Evolutionary conservation across 1,139 yeast genomes (phyloP), one percentile per base, ranked within the genome.

Genomic region (Kodamaea suecica): DNA sequence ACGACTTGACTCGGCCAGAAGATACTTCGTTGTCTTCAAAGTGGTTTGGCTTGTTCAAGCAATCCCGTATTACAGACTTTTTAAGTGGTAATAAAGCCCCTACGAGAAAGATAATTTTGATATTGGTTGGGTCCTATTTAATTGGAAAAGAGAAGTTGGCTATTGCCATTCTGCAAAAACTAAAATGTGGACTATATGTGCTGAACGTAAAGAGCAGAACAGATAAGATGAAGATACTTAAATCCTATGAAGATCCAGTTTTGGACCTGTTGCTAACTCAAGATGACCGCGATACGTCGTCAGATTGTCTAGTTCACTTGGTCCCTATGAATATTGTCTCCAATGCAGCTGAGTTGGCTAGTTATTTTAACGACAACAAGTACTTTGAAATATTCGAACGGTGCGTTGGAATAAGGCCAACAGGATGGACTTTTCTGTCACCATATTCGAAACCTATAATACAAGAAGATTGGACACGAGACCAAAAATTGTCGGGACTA

Each of bases 61-160:
- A 69, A 46, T 52, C 62, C n/a, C 48, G 76, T 35, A 66, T 66
- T 27, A 64, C 83, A 6, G 79, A 50, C 55, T 78, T 51, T 63
- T 64, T 48, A 59, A 24, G 28, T 17, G 30, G 46, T 26, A 41
- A 36, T 31, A 33, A 35, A 19, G 23, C 13, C 15, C 28, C 17
- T 20, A 54, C 49, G 34, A 64, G 63, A 48, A 66, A 68, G 42
- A 63, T 58, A 44, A 67, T 74, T 42, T 64, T 88, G 39, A 76
- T 85, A 6, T 64, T 85, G 15, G 80, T 92, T n/a, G 97, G 97
- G 0, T 82, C 95, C 0, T 92, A 92, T 55, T 75, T 90, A 2
- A 87, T 92, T 28, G 97, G 98, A 2, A 92, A 92, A 54, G 98
- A 92, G 53, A 74, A 80, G 39, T 56, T 92, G 17, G 97, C 95